Percentiles rank a stretch among this genome's conserved stretches.
These are phyloP conservation scores for Plasmodium inui DNA, from an alignment of 169 alveolate species.

Conservation along the genomic window DNA sequence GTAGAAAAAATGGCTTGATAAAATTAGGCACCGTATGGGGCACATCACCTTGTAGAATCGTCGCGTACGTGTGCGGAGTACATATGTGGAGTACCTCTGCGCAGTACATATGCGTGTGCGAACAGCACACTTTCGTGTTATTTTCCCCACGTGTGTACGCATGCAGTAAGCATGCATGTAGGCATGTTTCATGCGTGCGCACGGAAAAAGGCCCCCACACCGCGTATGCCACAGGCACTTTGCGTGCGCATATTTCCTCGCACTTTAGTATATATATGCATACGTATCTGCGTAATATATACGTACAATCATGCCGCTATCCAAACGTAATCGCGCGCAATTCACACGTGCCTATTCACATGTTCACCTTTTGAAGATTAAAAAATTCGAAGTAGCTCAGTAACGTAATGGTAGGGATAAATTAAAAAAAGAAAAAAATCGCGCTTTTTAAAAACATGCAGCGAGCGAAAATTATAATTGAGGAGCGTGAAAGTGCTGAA, in stretches of 20 bases:
- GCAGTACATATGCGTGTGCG: not conserved
- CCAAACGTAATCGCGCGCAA: not conserved
- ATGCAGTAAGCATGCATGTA: not conserved
- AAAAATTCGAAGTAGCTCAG: conserved; percentile 67
- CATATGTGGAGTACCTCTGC: not conserved
- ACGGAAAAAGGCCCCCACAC: not conserved
- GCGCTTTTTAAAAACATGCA: conserved; percentile 41
- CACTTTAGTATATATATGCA: not conserved
- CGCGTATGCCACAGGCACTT: not conserved
- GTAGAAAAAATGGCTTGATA: not conserved
- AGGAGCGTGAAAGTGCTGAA: not conserved
- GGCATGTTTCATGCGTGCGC: not conserved
- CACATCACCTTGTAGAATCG: not conserved
- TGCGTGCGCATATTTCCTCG: not conserved
- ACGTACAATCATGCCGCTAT: not conserved
- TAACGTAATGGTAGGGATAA: conserved; percentile 5
- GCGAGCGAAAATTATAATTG: conserved; percentile 1
- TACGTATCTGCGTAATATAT: not conserved
- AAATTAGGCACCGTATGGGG: not conserved
- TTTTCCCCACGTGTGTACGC: not conserved
- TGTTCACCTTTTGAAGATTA: conserved; percentile 34
- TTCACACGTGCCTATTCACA: not conserved
- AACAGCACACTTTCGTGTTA: not conserved
- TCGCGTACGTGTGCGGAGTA: not conserved
- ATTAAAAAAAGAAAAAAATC: not conserved